These are phyloP conservation scores for Salvia rosmarinus DNA, from an alignment of 257 asterid species.

Conservation along the genomic window DNA sequence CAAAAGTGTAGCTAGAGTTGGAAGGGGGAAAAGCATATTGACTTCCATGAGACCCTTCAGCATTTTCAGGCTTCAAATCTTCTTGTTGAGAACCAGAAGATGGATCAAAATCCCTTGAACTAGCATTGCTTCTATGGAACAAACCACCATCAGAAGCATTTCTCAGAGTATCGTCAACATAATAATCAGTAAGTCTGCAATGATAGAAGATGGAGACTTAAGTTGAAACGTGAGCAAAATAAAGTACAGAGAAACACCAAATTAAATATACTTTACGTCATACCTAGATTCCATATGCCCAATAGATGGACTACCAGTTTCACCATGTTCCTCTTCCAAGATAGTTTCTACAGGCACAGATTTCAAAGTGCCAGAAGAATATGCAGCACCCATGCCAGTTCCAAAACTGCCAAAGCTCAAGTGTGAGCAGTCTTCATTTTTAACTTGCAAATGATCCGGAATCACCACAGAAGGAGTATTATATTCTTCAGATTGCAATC, in stretches of 20 bases:
- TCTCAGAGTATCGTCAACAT: conserved; percentile 68
- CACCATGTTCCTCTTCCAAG: conserved; percentile 60
- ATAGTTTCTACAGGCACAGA: conserved; percentile 57
- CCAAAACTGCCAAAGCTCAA: conserved; percentile 97
- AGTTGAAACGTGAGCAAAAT: conserved; percentile 6
- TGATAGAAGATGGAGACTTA: conserved; percentile 17
- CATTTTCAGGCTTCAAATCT: conserved; percentile 64
- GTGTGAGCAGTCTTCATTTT: conserved; percentile 78
- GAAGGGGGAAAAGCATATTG: conserved; percentile 71
- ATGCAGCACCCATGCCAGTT: conserved; percentile 49
- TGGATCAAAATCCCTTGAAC: conserved; percentile 59
- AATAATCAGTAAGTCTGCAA: conserved; percentile 78
- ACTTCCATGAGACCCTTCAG: conserved; percentile 65
- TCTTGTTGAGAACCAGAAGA: conserved; percentile 69
- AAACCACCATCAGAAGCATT: conserved; percentile 71
- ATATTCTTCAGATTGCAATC: conserved; percentile 52
- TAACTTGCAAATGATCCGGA: conserved; percentile 89
- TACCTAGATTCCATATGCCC: conserved; percentile 69
- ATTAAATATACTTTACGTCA: not conserved
- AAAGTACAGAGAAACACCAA: conserved; percentile 2
- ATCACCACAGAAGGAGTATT: conserved; percentile 74
- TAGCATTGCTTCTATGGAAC: conserved; percentile 62
- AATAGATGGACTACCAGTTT: conserved; percentile 54
- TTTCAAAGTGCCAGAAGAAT: conserved; percentile 52
- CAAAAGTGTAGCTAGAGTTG: conserved; percentile 57